Base-by-base conservation (phyloP, 2,329 filamentous ascomycete genomes). In the Curvularia sp. region DNA sequence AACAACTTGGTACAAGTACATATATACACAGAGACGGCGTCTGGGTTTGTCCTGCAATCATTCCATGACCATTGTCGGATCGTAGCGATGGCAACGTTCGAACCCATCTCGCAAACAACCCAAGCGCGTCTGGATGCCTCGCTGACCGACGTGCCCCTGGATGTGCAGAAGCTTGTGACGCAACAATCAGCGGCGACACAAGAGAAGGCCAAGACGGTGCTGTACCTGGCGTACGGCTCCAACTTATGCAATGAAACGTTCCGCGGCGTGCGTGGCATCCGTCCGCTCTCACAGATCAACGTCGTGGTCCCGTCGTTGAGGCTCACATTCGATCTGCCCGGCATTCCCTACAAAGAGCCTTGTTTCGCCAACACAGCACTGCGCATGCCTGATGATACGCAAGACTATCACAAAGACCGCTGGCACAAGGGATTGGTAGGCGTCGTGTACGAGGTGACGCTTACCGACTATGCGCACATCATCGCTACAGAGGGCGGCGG, bases 391-490 rank as follows among this genome's bases (percentile, higher is more conserved):
- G 59, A 73, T 2, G 59, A 72, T 2, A 60, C 73, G 3, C 47
- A 49, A 28, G 68, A 72, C 53, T 83, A 84, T 64, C 80, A 84
- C 67, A 85, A 86, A 68, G 80, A 84, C 52, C 80, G 79, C 53
- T 96, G 92, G 93, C 81, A 87, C 63, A 93, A 93, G 70, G 91
- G 92, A 4, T 84, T 99, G 2, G 86, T 97, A 39, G 95, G 95
- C 23, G 92, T 97, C 15, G 95, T 98, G 3, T 99, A 99, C 80
- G 93, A 98, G 79, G 92, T 98, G 28, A 97, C 93, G 0, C 80
- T 84, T 18, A 77, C 84, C 42, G 95, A 99, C 79, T 99, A 91
- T 74, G 84, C 88, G 6, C 90, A 86, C 59, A 97, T 99, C 67
- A 89, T 98, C 60, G 89, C 89, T 5, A 97, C 93, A 5, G 95